Conservation (phyloP, 441 rosid genomes). For the Croton setiger region DNA sequence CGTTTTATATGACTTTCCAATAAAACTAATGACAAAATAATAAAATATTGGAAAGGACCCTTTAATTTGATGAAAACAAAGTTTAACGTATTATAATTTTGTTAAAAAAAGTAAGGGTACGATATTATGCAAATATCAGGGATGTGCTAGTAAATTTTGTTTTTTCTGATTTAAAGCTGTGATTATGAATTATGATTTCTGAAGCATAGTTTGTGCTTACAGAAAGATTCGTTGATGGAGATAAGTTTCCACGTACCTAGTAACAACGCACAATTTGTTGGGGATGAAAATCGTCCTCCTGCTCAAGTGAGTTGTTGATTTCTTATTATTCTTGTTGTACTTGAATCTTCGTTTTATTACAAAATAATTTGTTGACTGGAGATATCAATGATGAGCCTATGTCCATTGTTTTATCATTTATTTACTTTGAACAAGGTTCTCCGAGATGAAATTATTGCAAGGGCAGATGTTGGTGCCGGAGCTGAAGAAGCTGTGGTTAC, state of each 20-base stretch:
- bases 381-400: not conserved
- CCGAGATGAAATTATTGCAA: conserved; percentile 59
- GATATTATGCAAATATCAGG: not conserved
- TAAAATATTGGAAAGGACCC: too few species aligned
- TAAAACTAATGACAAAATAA: too few species aligned
- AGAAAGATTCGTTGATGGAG: conserved; percentile 99
- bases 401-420: conserved; percentile 16
- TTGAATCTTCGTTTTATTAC: not conserved
- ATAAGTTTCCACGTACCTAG: conserved; percentile 90
- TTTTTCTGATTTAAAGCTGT: not conserved
- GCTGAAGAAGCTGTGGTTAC: conserved; percentile 90
- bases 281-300: conserved; percentile 84
- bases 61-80: too few species aligned
- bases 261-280: conserved; percentile 83
- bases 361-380: not conserved
- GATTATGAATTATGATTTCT: not conserved
- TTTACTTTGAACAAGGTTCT: conserved; percentile 50
- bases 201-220: conserved; percentile 19
- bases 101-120: too few species aligned
- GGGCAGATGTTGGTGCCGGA: conserved; percentile 92
- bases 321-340: conserved; percentile 3
- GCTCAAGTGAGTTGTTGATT: conserved; percentile 59
- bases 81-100: too few species aligned
- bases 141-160: not conserved
- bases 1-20: too few species aligned